phyloP scores from a whole-genome alignment of 2,329 filamentous ascomycete genomes.

The Aspergillus versicolor region DNA sequence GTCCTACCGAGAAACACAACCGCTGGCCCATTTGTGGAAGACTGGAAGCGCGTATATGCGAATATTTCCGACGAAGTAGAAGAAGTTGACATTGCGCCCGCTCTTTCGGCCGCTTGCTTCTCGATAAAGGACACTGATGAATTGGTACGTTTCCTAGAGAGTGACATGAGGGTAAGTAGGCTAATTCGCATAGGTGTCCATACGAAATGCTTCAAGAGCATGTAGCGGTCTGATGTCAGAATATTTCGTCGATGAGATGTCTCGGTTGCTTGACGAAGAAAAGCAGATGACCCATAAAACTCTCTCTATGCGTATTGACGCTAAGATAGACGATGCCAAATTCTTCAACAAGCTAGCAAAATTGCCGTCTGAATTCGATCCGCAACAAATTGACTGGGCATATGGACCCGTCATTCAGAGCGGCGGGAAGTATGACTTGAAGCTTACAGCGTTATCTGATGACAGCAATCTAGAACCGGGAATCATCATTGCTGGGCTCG shows the following conservation, averaged over 20 bases:
- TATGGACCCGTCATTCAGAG: slow-evolving; percentile 90
- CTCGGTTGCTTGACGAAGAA: slow-evolving; percentile 88
- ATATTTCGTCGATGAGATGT: slow-evolving; percentile 98
- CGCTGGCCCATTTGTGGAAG: slow-evolving; percentile 85
- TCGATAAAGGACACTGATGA: slow-evolving; percentile 94
- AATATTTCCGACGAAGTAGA: slow-evolving; percentile 82
- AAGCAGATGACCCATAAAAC: slow-evolving; percentile 92
- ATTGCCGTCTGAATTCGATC: slow-evolving; percentile 82
- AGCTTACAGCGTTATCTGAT: slow-evolving; percentile 74
- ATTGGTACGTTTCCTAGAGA: slow-evolving; percentile 53
- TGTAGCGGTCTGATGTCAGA: slow-evolving; percentile 93
- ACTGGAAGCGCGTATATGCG: slow-evolving; percentile 84
- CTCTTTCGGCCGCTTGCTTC: slow-evolving; percentile 79
- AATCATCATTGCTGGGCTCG: slow-evolving; percentile 89
- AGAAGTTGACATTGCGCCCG: slow-evolving; percentile 79
- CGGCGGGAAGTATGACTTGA: slow-evolving; percentile 90
- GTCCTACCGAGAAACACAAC: slow-evolving; percentile 81
- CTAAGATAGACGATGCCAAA: slow-evolving; percentile 88
- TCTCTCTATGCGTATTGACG: slow-evolving; percentile 81
- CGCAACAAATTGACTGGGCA: slow-evolving; percentile 88
- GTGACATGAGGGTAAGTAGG: not conserved
- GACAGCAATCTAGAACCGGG: slow-evolving; percentile 83
- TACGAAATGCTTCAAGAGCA: slow-evolving; percentile 90
- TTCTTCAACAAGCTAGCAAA: slow-evolving; percentile 87
- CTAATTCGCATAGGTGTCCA: slow-evolving; percentile 62